Evolutionary conservation across 306 rosid genomes (phyloP), one percentile per base, ranked within the genome.

Genomic region (Pterocarpus santalinus): DNA sequence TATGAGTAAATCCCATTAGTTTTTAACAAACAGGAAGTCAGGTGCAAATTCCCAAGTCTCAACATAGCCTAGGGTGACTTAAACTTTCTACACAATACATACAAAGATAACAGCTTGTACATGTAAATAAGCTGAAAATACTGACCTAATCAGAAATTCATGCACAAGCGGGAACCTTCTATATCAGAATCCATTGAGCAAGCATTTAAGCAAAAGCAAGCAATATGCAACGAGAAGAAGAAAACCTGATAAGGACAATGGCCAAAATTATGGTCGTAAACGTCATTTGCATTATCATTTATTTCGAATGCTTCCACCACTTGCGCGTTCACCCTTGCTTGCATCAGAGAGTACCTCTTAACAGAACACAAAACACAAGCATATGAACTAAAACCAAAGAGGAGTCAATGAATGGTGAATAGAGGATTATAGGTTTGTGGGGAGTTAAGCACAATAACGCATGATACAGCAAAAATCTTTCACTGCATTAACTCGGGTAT

Each of bases 221-320:
- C 28, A 1, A 22, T 22, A 22, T 22, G 28, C 28, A 22, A 22
- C 28, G 34, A 72, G 16, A 52, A 36, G 33, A 41, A 2, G 30
- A 36, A 74, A 62, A 93, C 97, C 99, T 95, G 98, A 85, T 77
- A 86, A 46, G 99, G 98, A 81, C 97, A 98, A 60, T 95, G 92
- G 28, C 78, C 88, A 74, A 93, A 95, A 82, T 95, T 93, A 63
- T 82, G 94, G 57, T 90, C 81, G 79, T 95, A 93, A 63, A 92
- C 98, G 68, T 95, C 97, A 43, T 95, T 95, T 4, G 98, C 98
- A 41, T 49, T 90, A 90, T 95, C 90, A 66, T 95, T 95, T 15
- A 93, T 95, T 73, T 95, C 98, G 81, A 95, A 95, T 11, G 97
- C 97, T 81, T 88, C 90, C 15, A 93, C 91, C 2, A 95, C 90